Conservation (phyloP, 192 early-diverging fungal species). For the Backusella mclennaniae region DNA sequence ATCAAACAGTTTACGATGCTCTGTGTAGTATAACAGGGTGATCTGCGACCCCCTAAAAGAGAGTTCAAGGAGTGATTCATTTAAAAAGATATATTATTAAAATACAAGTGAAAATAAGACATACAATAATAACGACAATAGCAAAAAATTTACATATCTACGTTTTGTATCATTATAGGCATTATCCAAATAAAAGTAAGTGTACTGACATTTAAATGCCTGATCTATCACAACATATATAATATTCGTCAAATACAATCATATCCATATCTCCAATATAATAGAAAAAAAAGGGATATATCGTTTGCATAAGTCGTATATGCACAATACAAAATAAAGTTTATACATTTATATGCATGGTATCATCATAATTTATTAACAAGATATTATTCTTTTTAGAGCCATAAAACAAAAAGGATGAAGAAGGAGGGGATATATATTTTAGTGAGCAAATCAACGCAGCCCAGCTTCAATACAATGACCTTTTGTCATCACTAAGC, state of each 20-base stretch:
- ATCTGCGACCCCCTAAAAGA: conserved; percentile 3
- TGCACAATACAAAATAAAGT: not conserved
- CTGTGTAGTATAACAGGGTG: not conserved
- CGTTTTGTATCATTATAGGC: too few species aligned
- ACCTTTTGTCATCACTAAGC: not conserved
- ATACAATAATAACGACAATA: not conserved
- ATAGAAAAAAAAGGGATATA: not conserved
- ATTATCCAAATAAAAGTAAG: not conserved
- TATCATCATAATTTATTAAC: not conserved
- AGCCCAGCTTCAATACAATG: not conserved
- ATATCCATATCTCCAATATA: not conserved
- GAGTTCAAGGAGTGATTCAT: not conserved
- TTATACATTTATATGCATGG: not conserved
- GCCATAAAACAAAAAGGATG: not conserved
- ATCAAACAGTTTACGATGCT: not conserved
- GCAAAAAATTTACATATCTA: not conserved
- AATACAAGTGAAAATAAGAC: not conserved
- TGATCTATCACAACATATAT: not conserved
- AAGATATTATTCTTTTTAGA: not conserved
- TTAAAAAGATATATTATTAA: not conserved
- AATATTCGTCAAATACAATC: not conserved
- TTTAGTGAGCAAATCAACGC: not conserved
- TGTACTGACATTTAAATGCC: not conserved
- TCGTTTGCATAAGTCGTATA: not conserved
- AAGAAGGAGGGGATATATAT: not conserved